Evolutionary conservation across 192 early-diverging fungal genomes (phyloP), one percentile per base, ranked within the genome.

Genomic region (Backusella circina): DNA sequence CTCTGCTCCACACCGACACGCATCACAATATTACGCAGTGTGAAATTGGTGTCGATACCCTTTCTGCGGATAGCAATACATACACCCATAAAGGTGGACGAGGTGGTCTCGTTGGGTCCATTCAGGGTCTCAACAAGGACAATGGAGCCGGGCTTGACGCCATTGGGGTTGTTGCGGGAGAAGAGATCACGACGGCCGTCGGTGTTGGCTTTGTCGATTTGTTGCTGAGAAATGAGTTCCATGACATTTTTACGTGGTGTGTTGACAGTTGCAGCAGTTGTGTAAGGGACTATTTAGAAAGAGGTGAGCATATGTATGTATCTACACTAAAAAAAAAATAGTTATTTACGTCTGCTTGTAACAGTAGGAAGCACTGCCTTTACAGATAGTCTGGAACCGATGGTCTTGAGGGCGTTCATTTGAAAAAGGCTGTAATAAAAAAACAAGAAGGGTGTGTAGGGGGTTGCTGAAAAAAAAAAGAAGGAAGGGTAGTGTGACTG

Each of bases 1-100:
- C 88, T 83, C 82, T 91, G 87, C 77, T 95, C 93, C 6, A 95
- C 91, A 68, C 93, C 93, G 16, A 91, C 82, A 74, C 90, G 92
- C 57, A 91, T 77, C 39, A 95, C 90, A 18, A 93, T 86, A 67
- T 95, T 95, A 31, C 93, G 88, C 76, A 95, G 83, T 7, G 90
- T 93, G 75, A 95, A 92, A 77, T 87, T 90, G 44, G 91, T 92
- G 65, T 93, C 90, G 21, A 93, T 80, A 5, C 91, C 93, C 50
- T 89, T 87, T 71, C 92, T 84, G 71, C 88, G 87, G 47, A 95
- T 91, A 16, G 91, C 88, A 76, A 93, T 91, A 39, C 91, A 87
- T 15, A 93, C 85, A 16, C 93, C 93, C 39, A 90, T 84, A 79
- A 95, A 95, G n/a, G 77, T 86, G 41, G 86, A 83, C 5, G 88